Conservation (phyloP, 176 grass and related monocot species). For the Lolium rigidum region DNA sequence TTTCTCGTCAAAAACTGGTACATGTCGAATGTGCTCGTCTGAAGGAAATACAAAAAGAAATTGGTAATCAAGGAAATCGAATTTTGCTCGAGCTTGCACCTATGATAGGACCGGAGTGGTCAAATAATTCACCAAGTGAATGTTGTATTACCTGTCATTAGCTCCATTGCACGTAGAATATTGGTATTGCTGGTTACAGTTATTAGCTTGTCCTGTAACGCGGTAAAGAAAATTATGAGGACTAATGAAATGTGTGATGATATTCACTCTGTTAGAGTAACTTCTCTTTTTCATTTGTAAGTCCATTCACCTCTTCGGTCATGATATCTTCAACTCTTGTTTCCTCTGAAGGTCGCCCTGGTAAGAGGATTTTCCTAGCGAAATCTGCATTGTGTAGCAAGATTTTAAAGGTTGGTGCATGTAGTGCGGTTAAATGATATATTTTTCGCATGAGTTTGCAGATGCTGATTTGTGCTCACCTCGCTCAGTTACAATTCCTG, state of each 20-base stretch:
- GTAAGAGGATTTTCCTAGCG: constrained; percentile 73
- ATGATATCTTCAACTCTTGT: constrained; percentile 86
- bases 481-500: constrained; percentile 91
- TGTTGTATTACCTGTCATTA: constrained; percentile 70
- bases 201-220: constrained; percentile 65
- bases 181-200: constrained; percentile 72
- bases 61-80: background rate
- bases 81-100: background rate
- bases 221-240: constrained; percentile 30
- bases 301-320: constrained; percentile 78
- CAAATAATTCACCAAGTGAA: constrained; percentile 25
- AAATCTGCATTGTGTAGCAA: constrained; percentile 59
- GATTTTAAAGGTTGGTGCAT: background rate
- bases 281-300: background rate
- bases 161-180: constrained; percentile 85
- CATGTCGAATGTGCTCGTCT: constrained; percentile 84
- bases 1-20: constrained; percentile 85
- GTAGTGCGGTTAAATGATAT: background rate
- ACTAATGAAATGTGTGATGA: background rate
- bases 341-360: constrained; percentile 57
- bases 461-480: constrained; percentile 49
- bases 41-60: background rate
- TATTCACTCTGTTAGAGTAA: background rate
- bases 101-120: background rate
- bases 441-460: background rate